A percentile compares a stretch with the other conserved stretches of the same genome.
Evolutionary conservation across 2,329 filamentous ascomycete species (phyloP).

Genomic region (Cryphonectria naterciae): DNA sequence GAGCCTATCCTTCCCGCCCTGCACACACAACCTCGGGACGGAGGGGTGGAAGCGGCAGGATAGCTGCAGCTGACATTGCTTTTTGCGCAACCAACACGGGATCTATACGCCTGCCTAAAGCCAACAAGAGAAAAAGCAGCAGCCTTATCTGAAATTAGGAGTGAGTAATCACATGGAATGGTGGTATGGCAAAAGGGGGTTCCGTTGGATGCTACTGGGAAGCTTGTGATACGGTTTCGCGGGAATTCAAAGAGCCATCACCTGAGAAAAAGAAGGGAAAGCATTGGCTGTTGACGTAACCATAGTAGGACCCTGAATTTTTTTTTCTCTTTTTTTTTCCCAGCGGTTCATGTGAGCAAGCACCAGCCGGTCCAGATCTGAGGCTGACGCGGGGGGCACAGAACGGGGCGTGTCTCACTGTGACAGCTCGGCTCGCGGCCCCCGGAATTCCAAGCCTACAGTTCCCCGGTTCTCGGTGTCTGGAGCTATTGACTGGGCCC

Average conservation of each 20-base stretch:
- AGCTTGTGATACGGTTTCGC: not conserved
- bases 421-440: slow-evolving; percentile 19
- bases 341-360: slow-evolving; percentile 26
- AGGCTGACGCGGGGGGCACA: slow-evolving; percentile 12
- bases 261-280: not conserved
- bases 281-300: slow-evolving; percentile 7
- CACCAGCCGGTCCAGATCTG: slow-evolving; percentile 20
- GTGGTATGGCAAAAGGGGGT: not conserved
- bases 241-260: not conserved
- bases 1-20: not conserved
- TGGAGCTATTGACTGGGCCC: slow-evolving; percentile 6
- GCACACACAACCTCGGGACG: not conserved
- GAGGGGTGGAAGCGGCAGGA: not conserved
- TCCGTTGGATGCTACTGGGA: not conserved
- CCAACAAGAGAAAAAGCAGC: not conserved
- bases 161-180: too few relatives aligned
- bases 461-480: not conserved
- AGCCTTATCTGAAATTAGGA: not conserved
- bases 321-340: not conserved
- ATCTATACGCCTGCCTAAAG: not conserved
- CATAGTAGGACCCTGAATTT: slow-evolving; percentile 16
- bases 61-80: not conserved
- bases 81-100: slow-evolving; percentile 2
- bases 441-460: slow-evolving; percentile 13
- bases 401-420: slow-evolving; percentile 8